These are phyloP conservation scores for Botrytis galanthina DNA, from an alignment of 2,329 filamentous ascomycete genomes.

Conservation along the genomic window DNA sequence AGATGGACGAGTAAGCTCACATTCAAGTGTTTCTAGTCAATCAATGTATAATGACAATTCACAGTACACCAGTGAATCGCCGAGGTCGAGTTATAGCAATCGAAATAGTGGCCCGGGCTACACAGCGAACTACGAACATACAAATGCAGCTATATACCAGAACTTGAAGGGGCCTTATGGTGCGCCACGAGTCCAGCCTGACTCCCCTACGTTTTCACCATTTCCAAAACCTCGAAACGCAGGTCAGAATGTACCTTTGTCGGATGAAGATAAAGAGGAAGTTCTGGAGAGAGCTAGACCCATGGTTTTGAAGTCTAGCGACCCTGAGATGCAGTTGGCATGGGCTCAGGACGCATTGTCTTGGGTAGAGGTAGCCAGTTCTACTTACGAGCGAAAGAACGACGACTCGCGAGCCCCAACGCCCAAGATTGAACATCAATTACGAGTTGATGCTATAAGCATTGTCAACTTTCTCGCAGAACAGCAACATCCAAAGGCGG, in stretches of 20 bases:
- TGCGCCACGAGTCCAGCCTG: slow-evolving; percentile 22
- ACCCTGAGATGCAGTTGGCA: slow-evolving; percentile 92
- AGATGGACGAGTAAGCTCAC: slow-evolving; percentile 33
- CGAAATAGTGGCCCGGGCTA: slow-evolving; percentile 30
- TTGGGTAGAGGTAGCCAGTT: slow-evolving; percentile 80
- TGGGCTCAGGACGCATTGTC: slow-evolving; percentile 93
- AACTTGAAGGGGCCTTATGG: slow-evolving; percentile 33
- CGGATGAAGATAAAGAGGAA: slow-evolving; percentile 90
- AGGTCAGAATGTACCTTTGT: slow-evolving; percentile 85
- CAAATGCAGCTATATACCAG: slow-evolving; percentile 38
- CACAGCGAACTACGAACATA: slow-evolving; percentile 38
- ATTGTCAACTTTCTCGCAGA: slow-evolving; percentile 87
- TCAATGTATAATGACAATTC: slow-evolving; percentile 25
- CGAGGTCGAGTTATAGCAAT: slow-evolving; percentile 20
- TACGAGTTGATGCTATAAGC: slow-evolving; percentile 84
- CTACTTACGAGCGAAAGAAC: slow-evolving; percentile 58
- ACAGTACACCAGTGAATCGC: slow-evolving; percentile 22
- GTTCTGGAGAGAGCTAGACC: slow-evolving; percentile 81
- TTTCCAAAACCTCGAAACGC: slow-evolving; percentile 80
- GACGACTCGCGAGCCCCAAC: slow-evolving; percentile 64
- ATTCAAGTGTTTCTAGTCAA: slow-evolving; percentile 31
- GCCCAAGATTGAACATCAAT: slow-evolving; percentile 82
- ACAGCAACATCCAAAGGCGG: slow-evolving; percentile 87
- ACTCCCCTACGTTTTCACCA: slow-evolving; percentile 77
- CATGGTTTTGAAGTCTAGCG: slow-evolving; percentile 85